Conservation (phyloP, 192 early-diverging fungal genomes). For the Bifiguratus adelaidae region DNA sequence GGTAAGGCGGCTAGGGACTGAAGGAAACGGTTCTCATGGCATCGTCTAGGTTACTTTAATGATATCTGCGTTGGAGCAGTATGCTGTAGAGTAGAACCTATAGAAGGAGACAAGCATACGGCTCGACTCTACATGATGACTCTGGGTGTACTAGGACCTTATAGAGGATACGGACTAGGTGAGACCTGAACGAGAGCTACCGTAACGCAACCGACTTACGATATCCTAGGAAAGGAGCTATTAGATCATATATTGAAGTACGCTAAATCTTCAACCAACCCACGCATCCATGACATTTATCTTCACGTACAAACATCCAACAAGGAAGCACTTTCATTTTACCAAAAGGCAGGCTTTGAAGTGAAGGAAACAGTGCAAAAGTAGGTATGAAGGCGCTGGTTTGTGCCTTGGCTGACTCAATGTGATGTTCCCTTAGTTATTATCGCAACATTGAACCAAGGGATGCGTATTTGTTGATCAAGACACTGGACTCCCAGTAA, state of each 20-base stretch:
- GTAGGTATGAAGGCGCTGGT: too few species aligned
- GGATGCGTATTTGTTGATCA: constrained; percentile 62
- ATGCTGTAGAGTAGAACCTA: constrained; percentile 63
- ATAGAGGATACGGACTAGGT: constrained; percentile 71
- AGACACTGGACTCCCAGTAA: constrained; percentile 11
- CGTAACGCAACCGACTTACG: background rate
- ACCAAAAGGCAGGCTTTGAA: constrained; percentile 68
- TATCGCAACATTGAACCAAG: constrained; percentile 78
- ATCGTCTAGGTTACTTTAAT: constrained; percentile 50
- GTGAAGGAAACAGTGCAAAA: constrained; percentile 39
- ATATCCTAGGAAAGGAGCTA: constrained; percentile 37
- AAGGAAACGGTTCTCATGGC: background rate
- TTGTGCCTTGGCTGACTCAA: too few species aligned
- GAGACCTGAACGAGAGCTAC: constrained; percentile 3
- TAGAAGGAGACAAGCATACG: constrained; percentile 20
- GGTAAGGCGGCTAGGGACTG: constrained; percentile 22
- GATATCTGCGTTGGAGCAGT: constrained; percentile 70
- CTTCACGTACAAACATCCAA: constrained; percentile 85
- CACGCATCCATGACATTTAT: constrained; percentile 42
- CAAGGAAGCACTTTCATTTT: constrained; percentile 71
- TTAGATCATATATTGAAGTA: constrained; percentile 46
- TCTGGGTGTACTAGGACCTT: constrained; percentile 79
- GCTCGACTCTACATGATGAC: constrained; percentile 83
- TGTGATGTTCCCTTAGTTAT: too few species aligned
- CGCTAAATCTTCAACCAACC: constrained; percentile 28